Percentiles rank a stretch among this genome's conserved stretches.
phyloP scores from a whole-genome alignment of 768 basidiomycete genomes.

The Boletus edulis region DNA sequence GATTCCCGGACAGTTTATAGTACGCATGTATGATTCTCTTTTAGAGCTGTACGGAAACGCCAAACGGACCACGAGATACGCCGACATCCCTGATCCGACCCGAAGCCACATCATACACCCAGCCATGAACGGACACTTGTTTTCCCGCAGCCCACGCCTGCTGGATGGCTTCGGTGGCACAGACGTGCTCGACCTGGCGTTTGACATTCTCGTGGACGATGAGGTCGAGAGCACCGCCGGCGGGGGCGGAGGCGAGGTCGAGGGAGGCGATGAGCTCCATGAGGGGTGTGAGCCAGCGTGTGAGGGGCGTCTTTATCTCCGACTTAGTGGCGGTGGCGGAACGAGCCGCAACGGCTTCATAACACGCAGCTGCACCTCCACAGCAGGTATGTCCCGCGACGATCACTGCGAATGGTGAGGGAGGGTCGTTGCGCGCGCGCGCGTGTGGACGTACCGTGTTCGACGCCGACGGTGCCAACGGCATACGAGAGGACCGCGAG shows the following conservation, averaged over 20 bases:
- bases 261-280: slow-evolving; percentile 46
- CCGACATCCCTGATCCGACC: slow-evolving; percentile 61
- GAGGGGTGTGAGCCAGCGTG: slow-evolving; percentile 72
- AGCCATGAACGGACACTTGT: slow-evolving; percentile 63
- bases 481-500: slow-evolving; percentile 75
- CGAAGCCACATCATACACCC: slow-evolving; percentile 65
- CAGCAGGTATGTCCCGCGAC: slow-evolving; percentile 84
- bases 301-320: slow-evolving; percentile 42
- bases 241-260: slow-evolving; percentile 37
- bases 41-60: not conserved
- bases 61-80: slow-evolving; percentile 32
- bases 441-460: slow-evolving; percentile 59
- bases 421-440: too few relatives aligned
- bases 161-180: slow-evolving; percentile 42
- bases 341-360: slow-evolving; percentile 33
- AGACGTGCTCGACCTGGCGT: slow-evolving; percentile 50
- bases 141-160: slow-evolving; percentile 43
- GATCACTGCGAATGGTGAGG: slow-evolving; percentile 48
- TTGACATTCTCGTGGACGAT: slow-evolving; percentile 63
- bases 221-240: slow-evolving; percentile 38
- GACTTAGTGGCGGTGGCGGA: slow-evolving; percentile 9
- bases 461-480: slow-evolving; percentile 62
- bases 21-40: not conserved
- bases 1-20: slow-evolving; percentile 17
- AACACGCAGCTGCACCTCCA: slow-evolving; percentile 67